These are phyloP conservation scores for Emmonsia crescens DNA, from an alignment of 2,329 filamentous ascomycete genomes.

Conservation along the genomic window DNA sequence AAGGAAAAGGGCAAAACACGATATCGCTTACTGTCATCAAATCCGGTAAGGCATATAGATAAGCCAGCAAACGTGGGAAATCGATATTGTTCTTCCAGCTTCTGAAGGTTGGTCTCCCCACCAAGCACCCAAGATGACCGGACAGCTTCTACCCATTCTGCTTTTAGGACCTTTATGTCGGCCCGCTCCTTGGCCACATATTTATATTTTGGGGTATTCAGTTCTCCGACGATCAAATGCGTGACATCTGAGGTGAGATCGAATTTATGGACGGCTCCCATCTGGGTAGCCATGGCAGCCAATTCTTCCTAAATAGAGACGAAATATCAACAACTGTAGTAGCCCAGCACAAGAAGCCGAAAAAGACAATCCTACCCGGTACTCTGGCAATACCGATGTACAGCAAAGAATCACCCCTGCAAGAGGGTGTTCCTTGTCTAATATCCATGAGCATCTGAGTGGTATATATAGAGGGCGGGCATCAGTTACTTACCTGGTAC, in stretches of 20 bases:
- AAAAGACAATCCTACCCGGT: slow-evolving; percentile 49
- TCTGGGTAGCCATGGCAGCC: slow-evolving; percentile 50
- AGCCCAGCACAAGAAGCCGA: slow-evolving; percentile 7
- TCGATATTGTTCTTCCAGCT: slow-evolving; percentile 51
- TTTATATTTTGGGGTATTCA: slow-evolving; percentile 85
- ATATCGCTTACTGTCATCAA: slow-evolving; percentile 47
- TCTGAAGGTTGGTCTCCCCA: slow-evolving; percentile 58
- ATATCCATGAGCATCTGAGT: neutral
- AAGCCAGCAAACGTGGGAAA: slow-evolving; percentile 40
- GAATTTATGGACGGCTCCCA: slow-evolving; percentile 78
- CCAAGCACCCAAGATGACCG: slow-evolving; percentile 71
- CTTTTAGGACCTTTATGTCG: slow-evolving; percentile 72
- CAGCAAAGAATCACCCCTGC: slow-evolving; percentile 71
- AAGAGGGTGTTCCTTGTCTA: slow-evolving; percentile 55
- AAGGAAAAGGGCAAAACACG: neutral
- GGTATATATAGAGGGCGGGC: neutral
- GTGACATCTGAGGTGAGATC: slow-evolving; percentile 95
- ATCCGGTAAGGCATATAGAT: slow-evolving; percentile 58
- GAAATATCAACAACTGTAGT: neutral
- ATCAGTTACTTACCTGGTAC: slow-evolving; percentile 22
- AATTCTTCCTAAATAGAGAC: slow-evolving; percentile 27
- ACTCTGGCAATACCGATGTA: slow-evolving; percentile 70
- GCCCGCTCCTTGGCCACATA: slow-evolving; percentile 84
- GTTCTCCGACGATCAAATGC: slow-evolving; percentile 81
- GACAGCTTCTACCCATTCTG: slow-evolving; percentile 76